Percentiles rank a stretch among this genome's conserved stretches.
phyloP scores from a whole-genome alignment of 2,329 filamentous ascomycete species.

The Cladosporium sp. region DNA sequence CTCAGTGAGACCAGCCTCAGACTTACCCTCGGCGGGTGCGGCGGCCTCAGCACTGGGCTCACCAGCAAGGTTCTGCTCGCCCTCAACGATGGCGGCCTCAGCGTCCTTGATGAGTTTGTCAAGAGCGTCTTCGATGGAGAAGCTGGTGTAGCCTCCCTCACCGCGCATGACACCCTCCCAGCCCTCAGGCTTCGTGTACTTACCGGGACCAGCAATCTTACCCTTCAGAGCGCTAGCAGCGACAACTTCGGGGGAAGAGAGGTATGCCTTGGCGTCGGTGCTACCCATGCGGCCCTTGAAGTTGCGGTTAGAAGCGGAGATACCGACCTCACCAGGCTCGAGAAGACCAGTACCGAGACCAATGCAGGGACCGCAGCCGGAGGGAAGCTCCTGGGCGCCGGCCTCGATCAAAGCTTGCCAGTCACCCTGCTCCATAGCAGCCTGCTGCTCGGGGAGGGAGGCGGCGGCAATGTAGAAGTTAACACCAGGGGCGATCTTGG shows the following conservation, averaged over 20 bases:
- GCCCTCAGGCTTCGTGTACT: conserved; percentile 67
- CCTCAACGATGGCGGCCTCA: conserved; percentile 56
- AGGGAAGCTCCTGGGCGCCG: conserved; percentile 65
- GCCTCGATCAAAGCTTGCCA: conserved; percentile 80
- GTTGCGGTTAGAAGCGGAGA: conserved; percentile 79
- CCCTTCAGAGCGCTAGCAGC: conserved; percentile 79
- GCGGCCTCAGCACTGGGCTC: conserved; percentile 24
- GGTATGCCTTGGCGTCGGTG: conserved; percentile 73
- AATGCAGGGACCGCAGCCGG: conserved; percentile 81
- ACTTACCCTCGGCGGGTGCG: conserved; percentile 27
- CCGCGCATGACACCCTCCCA: conserved; percentile 64
- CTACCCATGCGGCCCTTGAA: conserved; percentile 90
- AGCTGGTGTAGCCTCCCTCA: conserved; percentile 62
- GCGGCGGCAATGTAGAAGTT: conserved; percentile 88
- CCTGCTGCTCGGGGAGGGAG: conserved; percentile 68
- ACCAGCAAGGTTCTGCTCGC: conserved; percentile 43
- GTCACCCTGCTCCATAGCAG: conserved; percentile 73
- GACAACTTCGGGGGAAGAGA: conserved; percentile 85
- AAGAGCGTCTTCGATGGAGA: conserved; percentile 64
- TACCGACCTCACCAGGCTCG: conserved; percentile 79
- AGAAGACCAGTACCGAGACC: conserved; percentile 75
- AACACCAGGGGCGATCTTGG: conserved; percentile 70
- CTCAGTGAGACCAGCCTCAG: conserved; percentile 50
- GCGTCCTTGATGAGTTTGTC: conserved; percentile 66
- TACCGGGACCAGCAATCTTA: conserved; percentile 69